Base-by-base conservation (phyloP, 164 flowering plant genomes). In the Berberis thunbergii region DNA sequence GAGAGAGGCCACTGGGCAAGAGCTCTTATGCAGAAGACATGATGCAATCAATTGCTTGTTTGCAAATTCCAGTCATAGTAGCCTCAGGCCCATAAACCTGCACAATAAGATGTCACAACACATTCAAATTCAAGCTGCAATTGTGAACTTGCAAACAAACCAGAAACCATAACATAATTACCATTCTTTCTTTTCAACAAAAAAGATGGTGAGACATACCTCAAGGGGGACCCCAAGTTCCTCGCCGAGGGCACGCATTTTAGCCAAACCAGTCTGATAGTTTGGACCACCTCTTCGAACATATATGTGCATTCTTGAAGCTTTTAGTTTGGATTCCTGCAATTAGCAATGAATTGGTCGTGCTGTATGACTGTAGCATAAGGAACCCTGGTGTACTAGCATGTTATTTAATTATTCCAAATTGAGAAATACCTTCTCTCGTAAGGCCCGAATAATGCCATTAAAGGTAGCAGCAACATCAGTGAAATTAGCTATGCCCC, bases 231-330 rank as follows among this genome's bases (percentile, higher is more conserved):
- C 70, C 10, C 93, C 95, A 4, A 89, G 74, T 67, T 92, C 96
- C 65, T 83, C 87, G 40, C 93, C 98, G 41, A 89, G 70, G 10
- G 77, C 74, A n/a, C 98, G 85, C 98, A 89, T 89, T 73, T 77
- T 87, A n/a, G 86, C 81, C 60, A 92, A 66, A 64, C 98, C 98
- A 41, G 78, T 85, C 72, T 89, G 93, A 72, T 89, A 92, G 69
- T 92, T 92, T 8, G 97, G 98, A 65, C 98, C 98, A 39, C 98
- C 98, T 81, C 98, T 85, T 68, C 98, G 73, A 62, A 92, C 98
- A 69, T 76, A 92, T 26, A 86, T 74, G 69, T 88, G 86, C 97
- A 89, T 89, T 78, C 96, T 81, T 38, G 98, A 75, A 2, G 96
- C 97, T 72, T 92, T 87, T 43, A 90, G 87, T 77, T 84, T 86